A percentile compares a stretch with the other conserved stretches of the same genome.
These are phyloP conservation scores for Apiospora rasikravindrae DNA, from an alignment of 2,329 filamentous ascomycete genomes.

Conservation along the genomic window DNA sequence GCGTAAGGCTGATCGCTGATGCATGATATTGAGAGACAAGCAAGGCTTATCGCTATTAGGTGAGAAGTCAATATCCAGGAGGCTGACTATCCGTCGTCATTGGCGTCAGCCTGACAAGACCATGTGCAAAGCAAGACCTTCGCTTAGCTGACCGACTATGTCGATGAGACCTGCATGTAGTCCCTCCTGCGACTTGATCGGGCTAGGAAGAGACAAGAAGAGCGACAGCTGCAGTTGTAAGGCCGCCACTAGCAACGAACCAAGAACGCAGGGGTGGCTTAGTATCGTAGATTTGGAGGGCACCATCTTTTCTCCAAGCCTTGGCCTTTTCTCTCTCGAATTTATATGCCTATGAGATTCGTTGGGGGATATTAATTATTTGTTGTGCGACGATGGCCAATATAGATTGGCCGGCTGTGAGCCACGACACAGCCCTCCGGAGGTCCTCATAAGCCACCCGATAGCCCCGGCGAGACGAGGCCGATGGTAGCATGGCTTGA, in stretches of 20 bases:
- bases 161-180: background rate
- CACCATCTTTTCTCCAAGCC: background rate
- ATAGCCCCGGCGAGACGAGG: background rate
- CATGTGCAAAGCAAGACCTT: constrained; percentile 14
- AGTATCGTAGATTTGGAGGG: background rate
- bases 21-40: background rate
- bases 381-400: background rate
- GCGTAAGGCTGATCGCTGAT: background rate
- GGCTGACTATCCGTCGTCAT: background rate
- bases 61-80: background rate
- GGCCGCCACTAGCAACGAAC: background rate
- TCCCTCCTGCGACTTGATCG: background rate
- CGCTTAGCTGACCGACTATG: background rate
- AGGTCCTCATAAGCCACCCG: background rate
- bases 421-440: background rate
- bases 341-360: background rate
- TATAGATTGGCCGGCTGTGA: background rate
- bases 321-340: background rate
- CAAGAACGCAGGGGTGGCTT: background rate
- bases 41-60: background rate
- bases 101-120: background rate
- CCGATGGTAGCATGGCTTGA: background rate
- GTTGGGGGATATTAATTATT: background rate
- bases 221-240: background rate
- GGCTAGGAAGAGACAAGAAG: background rate